These are phyloP conservation scores for Leishmania aethiopica DNA, from an alignment of 208 protist species.

Conservation along the genomic window DNA sequence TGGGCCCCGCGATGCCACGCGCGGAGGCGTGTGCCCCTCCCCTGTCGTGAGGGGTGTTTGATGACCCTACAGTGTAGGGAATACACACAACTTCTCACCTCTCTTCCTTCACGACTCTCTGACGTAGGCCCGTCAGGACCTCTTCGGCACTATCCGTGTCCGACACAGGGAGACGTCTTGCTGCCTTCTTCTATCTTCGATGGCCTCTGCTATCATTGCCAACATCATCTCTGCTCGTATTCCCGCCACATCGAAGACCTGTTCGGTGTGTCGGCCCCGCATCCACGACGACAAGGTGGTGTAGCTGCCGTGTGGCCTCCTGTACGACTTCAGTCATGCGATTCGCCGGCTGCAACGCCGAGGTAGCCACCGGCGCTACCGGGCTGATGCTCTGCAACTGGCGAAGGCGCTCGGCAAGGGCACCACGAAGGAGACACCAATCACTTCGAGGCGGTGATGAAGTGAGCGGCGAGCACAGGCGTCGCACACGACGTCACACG, in stretches of 20 bases:
- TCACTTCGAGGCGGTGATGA: too few species aligned
- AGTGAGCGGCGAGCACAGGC: too few species aligned
- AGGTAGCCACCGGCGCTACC: conserved; percentile 40
- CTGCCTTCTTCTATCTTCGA: not conserved
- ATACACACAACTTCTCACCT: not conserved
- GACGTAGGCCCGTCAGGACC: not conserved
- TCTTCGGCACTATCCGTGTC: not conserved
- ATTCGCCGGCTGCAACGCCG: conserved; percentile 33
- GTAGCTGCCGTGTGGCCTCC: conserved; percentile 39
- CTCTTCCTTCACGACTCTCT: not conserved
- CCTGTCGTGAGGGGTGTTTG: too few species aligned
- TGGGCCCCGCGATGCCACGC: too few species aligned
- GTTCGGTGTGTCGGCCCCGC: conserved; percentile 39
- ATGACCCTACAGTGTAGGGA: not conserved
- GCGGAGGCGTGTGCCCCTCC: not conserved
- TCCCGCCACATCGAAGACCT: conserved; percentile 8
- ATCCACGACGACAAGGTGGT: conserved; percentile 35
- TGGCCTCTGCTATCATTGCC: not conserved
- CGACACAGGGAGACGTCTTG: not conserved
- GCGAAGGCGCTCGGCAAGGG: not conserved
- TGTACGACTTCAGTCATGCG: conserved; percentile 36
- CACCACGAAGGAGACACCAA: too few species aligned
- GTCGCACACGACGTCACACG: not conserved
- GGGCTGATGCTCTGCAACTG: conserved; percentile 6
- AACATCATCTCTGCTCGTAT: not conserved